Percentiles rank a stretch among this genome's conserved stretches.
Conservation (phyloP, 169 alveolate genomes). For the Plasmodium berghei region DNA sequence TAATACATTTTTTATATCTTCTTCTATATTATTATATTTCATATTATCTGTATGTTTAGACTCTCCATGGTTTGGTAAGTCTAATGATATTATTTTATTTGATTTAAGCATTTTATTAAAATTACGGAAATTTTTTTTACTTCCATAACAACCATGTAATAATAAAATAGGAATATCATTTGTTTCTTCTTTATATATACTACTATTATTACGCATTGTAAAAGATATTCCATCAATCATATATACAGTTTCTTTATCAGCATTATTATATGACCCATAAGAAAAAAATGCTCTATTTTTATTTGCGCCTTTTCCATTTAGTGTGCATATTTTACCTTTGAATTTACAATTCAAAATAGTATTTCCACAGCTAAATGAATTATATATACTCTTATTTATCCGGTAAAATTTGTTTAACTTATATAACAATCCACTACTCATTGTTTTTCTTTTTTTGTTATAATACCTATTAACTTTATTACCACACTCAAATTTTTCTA, state of each 20-base stretch:
- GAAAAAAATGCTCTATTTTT: conserved; percentile 3
- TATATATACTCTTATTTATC: neutral
- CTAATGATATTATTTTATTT: conserved; percentile 50
- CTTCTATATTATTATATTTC: conserved; percentile 67
- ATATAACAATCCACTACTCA: neutral
- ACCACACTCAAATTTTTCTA: neutral
- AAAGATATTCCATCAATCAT: conserved; percentile 36
- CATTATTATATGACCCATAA: conserved; percentile 1
- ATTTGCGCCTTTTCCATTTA: neutral
- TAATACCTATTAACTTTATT: neutral
- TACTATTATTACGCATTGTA: conserved; percentile 36
- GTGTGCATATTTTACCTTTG: neutral
- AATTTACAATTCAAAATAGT: neutral
- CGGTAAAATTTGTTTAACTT: neutral
- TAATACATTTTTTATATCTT: conserved; percentile 53
- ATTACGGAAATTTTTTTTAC: conserved; percentile 38
- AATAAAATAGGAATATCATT: conserved; percentile 30
- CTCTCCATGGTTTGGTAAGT: conserved; percentile 71
- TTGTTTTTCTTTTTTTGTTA: neutral
- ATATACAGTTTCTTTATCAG: conserved; percentile 13
- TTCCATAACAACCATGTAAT: conserved; percentile 73
- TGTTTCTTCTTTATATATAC: conserved; percentile 56
- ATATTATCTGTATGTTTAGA: conserved; percentile 61
- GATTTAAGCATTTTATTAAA: conserved; percentile 54
- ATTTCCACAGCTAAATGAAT: neutral